These are phyloP conservation scores for Eruca vesicaria DNA, from an alignment of 441 rosid species.

Conservation along the genomic window DNA sequence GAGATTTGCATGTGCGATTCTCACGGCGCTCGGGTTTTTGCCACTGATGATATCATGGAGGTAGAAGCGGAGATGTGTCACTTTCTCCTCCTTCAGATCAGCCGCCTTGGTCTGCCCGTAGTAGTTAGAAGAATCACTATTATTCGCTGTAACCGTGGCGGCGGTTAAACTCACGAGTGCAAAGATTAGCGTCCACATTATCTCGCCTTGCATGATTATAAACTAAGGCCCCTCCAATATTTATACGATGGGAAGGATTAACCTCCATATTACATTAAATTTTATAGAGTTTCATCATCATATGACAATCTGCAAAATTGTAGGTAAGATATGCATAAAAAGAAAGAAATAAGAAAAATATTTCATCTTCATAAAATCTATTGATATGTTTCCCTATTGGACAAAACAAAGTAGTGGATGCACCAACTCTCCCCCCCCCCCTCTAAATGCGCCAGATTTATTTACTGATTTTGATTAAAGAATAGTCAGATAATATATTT, in stretches of 20 bases:
- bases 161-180: background rate
- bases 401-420: background rate
- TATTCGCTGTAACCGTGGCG: background rate
- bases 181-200: background rate
- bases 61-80: conserved; percentile 46
- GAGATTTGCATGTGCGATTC: conserved; percentile 35
- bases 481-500: too few species aligned
- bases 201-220: too few species aligned
- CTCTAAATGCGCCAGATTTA: too few species aligned
- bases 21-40: conserved; percentile 38
- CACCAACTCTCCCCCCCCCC: too few species aligned
- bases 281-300: background rate
- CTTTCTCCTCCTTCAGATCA: conserved; percentile 6
- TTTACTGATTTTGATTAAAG: too few species aligned
- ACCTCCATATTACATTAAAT: too few species aligned
- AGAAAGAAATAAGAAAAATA: too few species aligned
- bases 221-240: too few species aligned
- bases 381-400: background rate
- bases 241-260: too few species aligned
- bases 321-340: too few species aligned
- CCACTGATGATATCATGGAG: conserved; percentile 48
- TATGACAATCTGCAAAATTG: too few species aligned
- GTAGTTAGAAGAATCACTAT: conserved; percentile 17
- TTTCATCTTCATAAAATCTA: background rate
- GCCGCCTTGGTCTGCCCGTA: conserved; percentile 19